phyloP scores from a whole-genome alignment of 371 early-diverging fungal genomes.

The Smittium culicis region DNA sequence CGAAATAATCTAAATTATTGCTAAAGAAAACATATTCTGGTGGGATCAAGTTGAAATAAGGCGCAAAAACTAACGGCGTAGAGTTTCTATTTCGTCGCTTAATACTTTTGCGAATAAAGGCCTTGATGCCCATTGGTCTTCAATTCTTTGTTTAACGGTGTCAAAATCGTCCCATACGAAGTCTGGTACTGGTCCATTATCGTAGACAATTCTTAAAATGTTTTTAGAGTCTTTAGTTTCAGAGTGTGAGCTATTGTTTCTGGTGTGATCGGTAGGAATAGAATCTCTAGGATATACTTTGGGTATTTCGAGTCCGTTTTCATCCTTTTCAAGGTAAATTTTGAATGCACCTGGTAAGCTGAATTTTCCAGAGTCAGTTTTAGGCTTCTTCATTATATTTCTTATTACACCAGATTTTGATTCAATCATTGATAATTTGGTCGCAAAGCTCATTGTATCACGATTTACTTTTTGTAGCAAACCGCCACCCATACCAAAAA shows the following conservation, averaged over 20 bases:
- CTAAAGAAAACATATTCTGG: too few relatives aligned
- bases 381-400: constrained; percentile 70
- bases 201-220: constrained; percentile 24
- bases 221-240: constrained; percentile 4
- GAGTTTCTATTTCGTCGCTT: constrained; percentile 12
- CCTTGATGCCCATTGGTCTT: constrained; percentile 20
- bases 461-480: constrained; percentile 63
- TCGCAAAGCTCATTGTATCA: constrained; percentile 71
- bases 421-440: constrained; percentile 50
- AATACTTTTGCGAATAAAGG: constrained; percentile 19
- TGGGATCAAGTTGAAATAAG: too few relatives aligned
- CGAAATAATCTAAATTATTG: too few relatives aligned
- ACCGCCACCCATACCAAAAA: constrained; percentile 77
- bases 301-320: constrained; percentile 20
- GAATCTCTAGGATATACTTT: constrained; percentile 18
- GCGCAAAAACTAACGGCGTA: too few relatives aligned
- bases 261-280: constrained; percentile 7
- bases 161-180: constrained; percentile 27
- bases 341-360: constrained; percentile 57
- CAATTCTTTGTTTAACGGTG: constrained; percentile 16
- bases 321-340: constrained; percentile 17
- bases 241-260: too few relatives aligned
- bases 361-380: constrained; percentile 45
- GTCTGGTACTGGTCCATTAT: constrained; percentile 23
- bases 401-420: constrained; percentile 42